Evolutionary conservation across 140 eudicot species (phyloP), one percentile per base, ranked within the genome.

Genomic region (Bidens hawaiensis): DNA sequence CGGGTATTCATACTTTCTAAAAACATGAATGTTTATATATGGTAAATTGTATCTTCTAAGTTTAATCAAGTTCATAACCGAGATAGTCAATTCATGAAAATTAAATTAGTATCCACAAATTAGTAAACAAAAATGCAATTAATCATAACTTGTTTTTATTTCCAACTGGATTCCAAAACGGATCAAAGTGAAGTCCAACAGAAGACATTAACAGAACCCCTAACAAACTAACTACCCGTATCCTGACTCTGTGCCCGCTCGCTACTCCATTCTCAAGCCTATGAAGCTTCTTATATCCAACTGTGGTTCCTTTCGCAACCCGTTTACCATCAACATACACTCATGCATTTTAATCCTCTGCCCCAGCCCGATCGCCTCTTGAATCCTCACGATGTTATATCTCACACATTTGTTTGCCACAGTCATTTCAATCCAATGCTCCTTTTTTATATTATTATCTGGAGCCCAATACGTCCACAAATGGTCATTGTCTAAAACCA

Each of bases 381-480:
- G 96, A 24, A 91, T 80, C 77, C 94, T 78, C 22, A 91, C 74
- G 75, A 91, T 91, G 19, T 91, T 87, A 68, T 84, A 91, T 24
- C 48, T 80, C 51, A 91, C 10, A 45, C 42, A 57, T 70, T 59
- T 68, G 4, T 55, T 51, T 13, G 2, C 50, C 0, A 81, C 64
- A 24, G 14, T 68, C 1, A 91, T 1, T 50, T 87, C 96, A 46
- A 91, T 82, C 98, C 96, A 87, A 22, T 82, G 73, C 27, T 70
- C 65, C 3, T 50, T 24, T 21, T 66, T n/a, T 3, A 50, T 56
- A 13, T 24, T 45, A 27, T 79, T 95, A 4, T 52, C 67, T 0
- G 97, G 97, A 21, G 97, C 94, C 97, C 97, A 90, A 50, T 90
- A 90, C 3, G 97, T 84, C 97, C 97, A 84, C 11, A 87, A 30